phyloP scores from a whole-genome alignment of 129 eudicot species.

The Dittrichia graveolens region DNA sequence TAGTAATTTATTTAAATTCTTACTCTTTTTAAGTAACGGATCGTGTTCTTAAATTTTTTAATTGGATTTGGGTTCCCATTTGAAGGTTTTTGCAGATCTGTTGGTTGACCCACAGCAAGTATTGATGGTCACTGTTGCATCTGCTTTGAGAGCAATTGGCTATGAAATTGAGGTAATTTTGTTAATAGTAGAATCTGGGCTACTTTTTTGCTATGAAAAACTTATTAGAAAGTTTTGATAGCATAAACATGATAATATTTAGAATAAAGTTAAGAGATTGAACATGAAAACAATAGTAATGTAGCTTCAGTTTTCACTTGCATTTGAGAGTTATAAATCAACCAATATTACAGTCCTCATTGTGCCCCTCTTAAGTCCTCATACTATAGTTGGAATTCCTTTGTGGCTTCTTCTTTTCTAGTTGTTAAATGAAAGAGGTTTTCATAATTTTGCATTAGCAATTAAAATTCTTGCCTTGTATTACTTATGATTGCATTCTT shows the following conservation, averaged over 20 bases:
- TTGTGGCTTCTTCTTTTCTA: background rate
- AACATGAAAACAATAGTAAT: background rate
- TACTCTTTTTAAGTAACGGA: background rate
- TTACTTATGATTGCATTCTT: background rate
- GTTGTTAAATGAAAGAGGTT: background rate
- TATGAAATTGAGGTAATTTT: slow-evolving; percentile 84
- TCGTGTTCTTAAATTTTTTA: background rate
- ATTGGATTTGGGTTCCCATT: slow-evolving; percentile 19
- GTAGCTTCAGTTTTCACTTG: no score
- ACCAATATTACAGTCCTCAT: no score
- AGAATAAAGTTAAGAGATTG: background rate
- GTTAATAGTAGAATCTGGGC: background rate
- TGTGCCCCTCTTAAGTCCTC: no score
- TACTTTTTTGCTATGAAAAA: slow-evolving; percentile 14
- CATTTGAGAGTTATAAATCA: no score
- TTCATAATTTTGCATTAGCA: no score
- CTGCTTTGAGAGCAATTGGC: slow-evolving; percentile 79
- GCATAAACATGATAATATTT: background rate
- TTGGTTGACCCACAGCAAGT: slow-evolving; percentile 77
- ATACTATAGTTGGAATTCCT: no score
- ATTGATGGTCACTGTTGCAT: slow-evolving; percentile 75
- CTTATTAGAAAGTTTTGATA: background rate
- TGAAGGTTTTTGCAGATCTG: slow-evolving; percentile 92
- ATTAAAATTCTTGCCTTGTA: background rate
- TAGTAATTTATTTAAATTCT: background rate